Evolutionary conservation across 1,139 yeast genomes (phyloP).

Genomic region (Geotrichum citri-aurantii): DNA sequence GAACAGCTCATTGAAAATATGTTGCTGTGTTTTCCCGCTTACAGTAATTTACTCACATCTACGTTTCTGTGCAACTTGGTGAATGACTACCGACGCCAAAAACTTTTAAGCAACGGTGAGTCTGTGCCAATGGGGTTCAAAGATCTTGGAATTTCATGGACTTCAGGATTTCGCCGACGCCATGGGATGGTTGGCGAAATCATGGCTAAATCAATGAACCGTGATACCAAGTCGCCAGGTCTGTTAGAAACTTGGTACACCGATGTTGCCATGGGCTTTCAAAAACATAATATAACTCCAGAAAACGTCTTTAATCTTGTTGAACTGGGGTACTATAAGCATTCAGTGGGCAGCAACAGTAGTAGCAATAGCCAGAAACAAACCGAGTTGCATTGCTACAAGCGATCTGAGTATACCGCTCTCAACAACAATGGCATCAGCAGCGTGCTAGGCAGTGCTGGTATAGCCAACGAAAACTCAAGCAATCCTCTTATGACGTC

Average conservation of each 20-base stretch:
- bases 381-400: neutral
- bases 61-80: conserved; percentile 14
- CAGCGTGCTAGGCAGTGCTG: neutral
- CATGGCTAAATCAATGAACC: conserved; percentile 15
- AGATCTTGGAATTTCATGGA: conserved; percentile 16
- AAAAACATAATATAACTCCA: conserved; percentile 1
- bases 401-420: conserved; percentile 3
- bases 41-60: conserved; percentile 10
- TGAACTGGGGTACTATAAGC: conserved; percentile 11
- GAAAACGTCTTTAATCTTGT: conserved; percentile 14
- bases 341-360: neutral
- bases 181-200: conserved; percentile 9
- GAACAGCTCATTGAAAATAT: conserved; percentile 11
- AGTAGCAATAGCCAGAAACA: neutral
- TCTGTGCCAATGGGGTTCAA: neutral
- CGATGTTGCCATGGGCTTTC: conserved; percentile 3
- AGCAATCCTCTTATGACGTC: conserved; percentile 3
- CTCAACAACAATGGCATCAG: neutral
- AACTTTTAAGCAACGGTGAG: neutral
- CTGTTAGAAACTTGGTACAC: conserved; percentile 16
- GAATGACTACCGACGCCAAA: conserved; percentile 7
- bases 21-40: conserved; percentile 7
- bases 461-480: neutral
- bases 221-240: conserved; percentile 8
- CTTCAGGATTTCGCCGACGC: conserved; percentile 16